phyloP scores from a whole-genome alignment of 2,329 filamentous ascomycete genomes.

The Fusarium duplospermum region DNA sequence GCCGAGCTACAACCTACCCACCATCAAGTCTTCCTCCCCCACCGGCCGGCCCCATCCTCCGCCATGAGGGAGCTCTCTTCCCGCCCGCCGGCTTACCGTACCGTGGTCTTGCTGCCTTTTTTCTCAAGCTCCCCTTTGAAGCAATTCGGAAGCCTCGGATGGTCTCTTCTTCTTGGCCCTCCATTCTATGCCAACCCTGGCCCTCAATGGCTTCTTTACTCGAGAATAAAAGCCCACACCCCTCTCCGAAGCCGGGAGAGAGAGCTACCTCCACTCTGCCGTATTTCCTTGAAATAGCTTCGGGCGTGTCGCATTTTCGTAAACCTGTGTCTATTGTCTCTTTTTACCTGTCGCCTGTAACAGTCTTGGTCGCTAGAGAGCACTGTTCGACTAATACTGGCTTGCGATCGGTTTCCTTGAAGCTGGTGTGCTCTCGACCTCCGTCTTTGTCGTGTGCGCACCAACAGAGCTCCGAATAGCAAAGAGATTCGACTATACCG shows the following conservation, averaged over 20 bases:
- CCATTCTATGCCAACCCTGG: conserved; percentile 9
- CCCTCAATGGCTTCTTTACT: conserved; percentile 8
- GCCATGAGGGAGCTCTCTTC: conserved; percentile 1
- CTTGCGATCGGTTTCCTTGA: not conserved
- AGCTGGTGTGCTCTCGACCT: not conserved
- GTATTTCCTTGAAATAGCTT: conserved; percentile 28
- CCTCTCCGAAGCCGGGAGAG: not conserved
- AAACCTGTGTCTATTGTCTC: not conserved
- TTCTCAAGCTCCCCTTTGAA: conserved; percentile 24
- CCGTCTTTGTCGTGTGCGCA: not conserved
- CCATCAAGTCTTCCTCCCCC: conserved; percentile 9
- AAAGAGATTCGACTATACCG: not conserved
- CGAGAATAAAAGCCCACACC: conserved; percentile 16
- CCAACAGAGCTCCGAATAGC: not conserved
- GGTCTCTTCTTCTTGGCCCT: conserved; percentile 12
- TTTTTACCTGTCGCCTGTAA: not conserved
- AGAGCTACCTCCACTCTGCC: conserved; percentile 12
- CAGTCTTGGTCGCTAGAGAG: not conserved
- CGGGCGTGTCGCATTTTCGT: conserved; percentile 17
- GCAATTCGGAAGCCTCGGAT: conserved; percentile 46
- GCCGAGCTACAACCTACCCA: conserved; percentile 1
- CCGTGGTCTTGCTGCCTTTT: not conserved
- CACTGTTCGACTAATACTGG: not conserved
- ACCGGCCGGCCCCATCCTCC: conserved; percentile 33
- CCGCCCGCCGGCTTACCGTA: conserved; percentile 26